Evolutionary conservation across 345 rosid species (phyloP).

Genomic region (Atalantia buxifolia): DNA sequence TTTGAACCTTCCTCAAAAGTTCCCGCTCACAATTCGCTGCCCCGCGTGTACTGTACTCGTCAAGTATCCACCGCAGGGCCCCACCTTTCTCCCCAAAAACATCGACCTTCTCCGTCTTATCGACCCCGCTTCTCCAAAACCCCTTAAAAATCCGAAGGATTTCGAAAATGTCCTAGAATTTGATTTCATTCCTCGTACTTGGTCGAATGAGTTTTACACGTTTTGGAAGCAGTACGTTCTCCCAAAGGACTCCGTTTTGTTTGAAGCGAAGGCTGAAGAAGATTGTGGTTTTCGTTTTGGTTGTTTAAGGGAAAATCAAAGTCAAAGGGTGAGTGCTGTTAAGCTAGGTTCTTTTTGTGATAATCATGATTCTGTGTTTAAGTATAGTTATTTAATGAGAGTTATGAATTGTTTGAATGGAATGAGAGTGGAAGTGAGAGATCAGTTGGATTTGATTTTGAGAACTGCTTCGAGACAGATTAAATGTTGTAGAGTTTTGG

Average conservation of each 20-base stretch:
- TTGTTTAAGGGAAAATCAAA: conserved; percentile 16
- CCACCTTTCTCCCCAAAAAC: conserved; percentile 74
- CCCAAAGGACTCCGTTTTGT: conserved; percentile 34
- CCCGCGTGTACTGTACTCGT: conserved; percentile 87
- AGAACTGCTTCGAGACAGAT: conserved; percentile 26
- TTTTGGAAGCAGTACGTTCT: conserved; percentile 65
- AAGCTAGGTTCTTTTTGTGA: conserved; percentile 33
- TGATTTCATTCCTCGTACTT: conserved; percentile 41
- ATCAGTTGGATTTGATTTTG: conserved; percentile 46
- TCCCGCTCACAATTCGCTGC: conserved; percentile 68
- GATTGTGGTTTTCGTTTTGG: conserved; percentile 12
- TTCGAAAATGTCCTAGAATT: conserved; percentile 8
- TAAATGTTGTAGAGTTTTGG: conserved; percentile 48
- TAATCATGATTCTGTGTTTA: conserved; percentile 37
- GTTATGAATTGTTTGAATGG: conserved; percentile 53
- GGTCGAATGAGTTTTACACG: conserved; percentile 67
- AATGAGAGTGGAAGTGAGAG: conserved; percentile 42
- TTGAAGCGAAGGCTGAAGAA: conserved; percentile 9
- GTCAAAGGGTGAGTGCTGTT: conserved; percentile 45
- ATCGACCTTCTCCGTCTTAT: conserved; percentile 70
- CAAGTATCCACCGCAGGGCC: conserved; percentile 72
- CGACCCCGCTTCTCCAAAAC: conserved; percentile 18
- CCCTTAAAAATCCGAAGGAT: conserved; percentile 1
- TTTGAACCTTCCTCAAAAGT: conserved; percentile 53
- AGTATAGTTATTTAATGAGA: conserved; percentile 43